Evolutionary conservation across 2,329 filamentous ascomycete genomes (phyloP).

Genomic region (Elsinoe australis): DNA sequence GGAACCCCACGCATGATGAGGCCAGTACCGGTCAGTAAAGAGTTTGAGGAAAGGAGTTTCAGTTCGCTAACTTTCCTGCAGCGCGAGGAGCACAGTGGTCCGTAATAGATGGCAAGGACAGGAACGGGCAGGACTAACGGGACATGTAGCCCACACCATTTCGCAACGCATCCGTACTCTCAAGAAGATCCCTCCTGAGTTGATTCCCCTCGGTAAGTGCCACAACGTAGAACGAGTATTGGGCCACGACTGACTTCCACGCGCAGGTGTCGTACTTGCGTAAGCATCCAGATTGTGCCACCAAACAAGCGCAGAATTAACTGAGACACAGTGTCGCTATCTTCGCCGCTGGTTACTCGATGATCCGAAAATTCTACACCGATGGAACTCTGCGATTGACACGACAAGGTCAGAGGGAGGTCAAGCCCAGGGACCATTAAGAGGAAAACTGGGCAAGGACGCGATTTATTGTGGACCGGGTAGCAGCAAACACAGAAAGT

Average conservation of each 20-base stretch:
- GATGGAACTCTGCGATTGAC: conserved; percentile 89
- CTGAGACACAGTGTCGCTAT: conserved; percentile 61
- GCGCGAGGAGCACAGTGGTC: conserved; percentile 60
- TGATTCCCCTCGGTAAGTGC: conserved; percentile 82
- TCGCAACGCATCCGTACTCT: conserved; percentile 88
- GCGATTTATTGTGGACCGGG: neutral
- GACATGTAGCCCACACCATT: conserved; percentile 94
- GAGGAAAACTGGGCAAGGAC: neutral
- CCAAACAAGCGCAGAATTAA: conserved; percentile 22
- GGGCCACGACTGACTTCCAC: too few relatives aligned
- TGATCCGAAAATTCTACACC: conserved; percentile 69
- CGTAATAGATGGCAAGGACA: conserved; percentile 21
- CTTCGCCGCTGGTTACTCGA: conserved; percentile 72
- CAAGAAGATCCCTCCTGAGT: conserved; percentile 84
- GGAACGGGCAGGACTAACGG: conserved; percentile 4
- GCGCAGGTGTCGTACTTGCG: conserved; percentile 76
- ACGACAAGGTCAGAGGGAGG: conserved; percentile 51
- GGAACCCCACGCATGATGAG: conserved; percentile 26
- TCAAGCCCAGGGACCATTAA: conserved; percentile 30
- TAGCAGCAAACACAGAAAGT: neutral
- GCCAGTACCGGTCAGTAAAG: conserved; percentile 32
- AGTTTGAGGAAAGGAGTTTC: conserved; percentile 2
- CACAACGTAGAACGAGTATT: too few relatives aligned
- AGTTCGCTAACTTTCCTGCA: conserved; percentile 39
- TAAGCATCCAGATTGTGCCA: conserved; percentile 44